Conservation (phyloP, 768 basidiomycete species). For the Tylopilus vinaceipallidus region DNA sequence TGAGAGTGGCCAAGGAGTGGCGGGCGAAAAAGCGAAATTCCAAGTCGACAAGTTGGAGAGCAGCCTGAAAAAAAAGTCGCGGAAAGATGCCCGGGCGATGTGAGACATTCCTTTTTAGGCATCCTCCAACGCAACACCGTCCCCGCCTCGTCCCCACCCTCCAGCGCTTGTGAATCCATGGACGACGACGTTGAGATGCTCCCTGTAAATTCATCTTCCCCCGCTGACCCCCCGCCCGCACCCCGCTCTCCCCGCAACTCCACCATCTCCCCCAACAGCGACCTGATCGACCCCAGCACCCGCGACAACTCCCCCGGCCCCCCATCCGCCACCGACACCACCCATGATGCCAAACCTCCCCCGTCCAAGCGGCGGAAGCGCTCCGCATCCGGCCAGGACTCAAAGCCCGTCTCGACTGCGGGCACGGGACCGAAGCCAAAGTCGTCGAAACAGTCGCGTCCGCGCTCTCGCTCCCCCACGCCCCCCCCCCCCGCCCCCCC, state of each 20-base stretch:
- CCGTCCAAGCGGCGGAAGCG: constrained; percentile 29
- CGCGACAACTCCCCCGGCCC: constrained; percentile 30
- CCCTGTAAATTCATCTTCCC: constrained; percentile 14
- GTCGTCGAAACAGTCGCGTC: constrained; percentile 42
- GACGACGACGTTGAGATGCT: constrained; percentile 31
- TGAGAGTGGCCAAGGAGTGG: background rate
- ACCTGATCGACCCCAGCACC: constrained; percentile 29
- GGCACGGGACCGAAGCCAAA: constrained; percentile 49
- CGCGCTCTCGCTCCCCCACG: constrained; percentile 56
- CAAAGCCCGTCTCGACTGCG: constrained; percentile 31
- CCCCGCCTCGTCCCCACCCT: constrained; percentile 28
- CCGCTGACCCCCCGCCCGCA: constrained; percentile 2
- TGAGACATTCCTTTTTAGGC: constrained; percentile 39
- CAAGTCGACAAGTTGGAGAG: constrained; percentile 23
- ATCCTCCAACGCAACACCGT: constrained; percentile 32
- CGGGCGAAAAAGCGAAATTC: constrained; percentile 17
- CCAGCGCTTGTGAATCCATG: constrained; percentile 20
- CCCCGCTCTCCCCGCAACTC: constrained; percentile 20
- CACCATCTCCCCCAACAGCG: constrained; percentile 17
- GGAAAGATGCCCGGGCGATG: constrained; percentile 24
- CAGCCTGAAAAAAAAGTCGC: constrained; percentile 26
- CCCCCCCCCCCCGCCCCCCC: constrained; percentile 47
- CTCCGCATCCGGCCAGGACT: constrained; percentile 24
- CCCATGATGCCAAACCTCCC: constrained; percentile 26
- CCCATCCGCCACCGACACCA: constrained; percentile 12